phyloP scores from a whole-genome alignment of 2,329 filamentous ascomycete species.

The Lecanoromycetidae sp. region DNA sequence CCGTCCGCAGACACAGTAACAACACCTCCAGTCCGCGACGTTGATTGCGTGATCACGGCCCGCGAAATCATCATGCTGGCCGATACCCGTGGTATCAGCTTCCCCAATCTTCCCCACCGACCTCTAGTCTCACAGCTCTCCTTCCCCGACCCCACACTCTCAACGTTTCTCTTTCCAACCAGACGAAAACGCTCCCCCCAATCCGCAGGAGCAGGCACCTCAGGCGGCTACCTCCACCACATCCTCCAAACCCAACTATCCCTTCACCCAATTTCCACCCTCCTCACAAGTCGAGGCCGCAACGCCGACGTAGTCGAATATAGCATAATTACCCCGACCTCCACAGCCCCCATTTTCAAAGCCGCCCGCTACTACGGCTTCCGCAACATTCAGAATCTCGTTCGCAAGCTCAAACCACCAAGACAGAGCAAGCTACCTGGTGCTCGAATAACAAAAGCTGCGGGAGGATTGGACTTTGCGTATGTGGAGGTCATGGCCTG shows the following conservation, averaged over 20 bases:
- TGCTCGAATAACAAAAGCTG: slow-evolving; percentile 41
- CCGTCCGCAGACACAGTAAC: slow-evolving; percentile 26
- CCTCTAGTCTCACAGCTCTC: slow-evolving; percentile 36
- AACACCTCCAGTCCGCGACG: slow-evolving; percentile 55
- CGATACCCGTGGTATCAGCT: slow-evolving; percentile 63
- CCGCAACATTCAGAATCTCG: slow-evolving; percentile 94
- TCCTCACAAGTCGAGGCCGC: slow-evolving; percentile 62
- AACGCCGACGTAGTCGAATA: slow-evolving; percentile 91
- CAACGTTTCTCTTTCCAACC: slow-evolving; percentile 64
- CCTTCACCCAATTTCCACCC: slow-evolving; percentile 56
- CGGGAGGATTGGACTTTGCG: slow-evolving; percentile 47
- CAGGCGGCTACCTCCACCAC: slow-evolving; percentile 79
- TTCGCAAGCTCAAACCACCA: slow-evolving; percentile 77
- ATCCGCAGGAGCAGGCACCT: slow-evolving; percentile 56
- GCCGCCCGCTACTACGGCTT: slow-evolving; percentile 94
- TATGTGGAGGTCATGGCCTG: slow-evolving; percentile 99
- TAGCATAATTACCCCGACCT: slow-evolving; percentile 44
- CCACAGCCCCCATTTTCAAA: slow-evolving; percentile 47
- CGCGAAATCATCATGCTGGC: slow-evolving; percentile 88
- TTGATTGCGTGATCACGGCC: slow-evolving; percentile 96
- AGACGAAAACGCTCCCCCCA: slow-evolving; percentile 31
- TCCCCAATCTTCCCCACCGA: slow-evolving; percentile 56
- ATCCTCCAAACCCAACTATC: slow-evolving; percentile 65
- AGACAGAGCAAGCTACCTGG: slow-evolving; percentile 69
- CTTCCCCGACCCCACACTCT: slow-evolving; percentile 63